Evolutionary conservation across 176 grass and related monocot genomes (phyloP), one percentile per base, ranked within the genome.

Genomic region (Rhynchospora pubera): DNA sequence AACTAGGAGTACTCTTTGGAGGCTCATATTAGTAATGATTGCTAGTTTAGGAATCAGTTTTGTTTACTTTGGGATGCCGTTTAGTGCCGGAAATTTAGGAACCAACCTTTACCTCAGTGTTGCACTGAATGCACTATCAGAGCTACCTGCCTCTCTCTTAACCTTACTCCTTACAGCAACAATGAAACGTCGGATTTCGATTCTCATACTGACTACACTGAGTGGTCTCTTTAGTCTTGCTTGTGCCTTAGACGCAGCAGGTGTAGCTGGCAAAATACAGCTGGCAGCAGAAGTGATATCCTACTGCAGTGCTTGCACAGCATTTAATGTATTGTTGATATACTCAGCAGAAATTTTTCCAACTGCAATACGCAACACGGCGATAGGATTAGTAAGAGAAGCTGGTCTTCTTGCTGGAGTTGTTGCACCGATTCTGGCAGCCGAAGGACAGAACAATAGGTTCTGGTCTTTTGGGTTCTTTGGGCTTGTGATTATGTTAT

Each of bases 301-400:
- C 56, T 97, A 93, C 89, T 97, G 86, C 74, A 58, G 84, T 55
- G 82, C 91, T 10, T 90, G 88, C 91, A 93, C 91, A 16, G 89
- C 91, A 77, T 91, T 90, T 65, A 88, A 85, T 65, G 42, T 93
- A 55, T 48, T 81, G 5, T 21, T 93, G 8, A 93, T 97, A 61
- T 97, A 91, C 80, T 83, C 85, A 47, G 83, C 91, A 75, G 94
- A 97, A 87, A 65, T 97, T 69, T 97, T 97, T 61, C 94, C 94
- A 34, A 97, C 94, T 32, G 84, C 85, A 32, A 83, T 97, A 69
- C 85, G 94, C 53, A 93, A 87, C 86, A 91, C 94, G 30, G 94
- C 94, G 5, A 90, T 97, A 3, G 91, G 90, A 24, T 60, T 93
- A 24, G 84, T 90, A 63, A 83, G 94, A 10, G 85, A 90, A 86